A percentile compares a stretch with the other conserved stretches of the same genome.
phyloP scores from a whole-genome alignment of 176 grass and related monocot species.

The Aegilops speltoides region DNA sequence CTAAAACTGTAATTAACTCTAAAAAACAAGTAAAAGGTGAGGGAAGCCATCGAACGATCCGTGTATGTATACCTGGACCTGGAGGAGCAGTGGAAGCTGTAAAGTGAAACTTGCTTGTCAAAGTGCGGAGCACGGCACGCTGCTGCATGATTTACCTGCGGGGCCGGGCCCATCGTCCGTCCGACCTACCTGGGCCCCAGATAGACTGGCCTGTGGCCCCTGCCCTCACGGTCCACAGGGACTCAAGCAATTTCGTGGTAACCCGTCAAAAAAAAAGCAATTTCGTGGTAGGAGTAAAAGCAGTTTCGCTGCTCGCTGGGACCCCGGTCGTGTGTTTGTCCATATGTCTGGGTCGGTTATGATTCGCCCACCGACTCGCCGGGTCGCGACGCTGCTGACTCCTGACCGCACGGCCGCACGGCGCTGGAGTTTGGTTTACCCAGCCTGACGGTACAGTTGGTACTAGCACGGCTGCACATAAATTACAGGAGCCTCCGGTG shows the following conservation, averaged over 20 bases:
- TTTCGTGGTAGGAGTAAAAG: not conserved
- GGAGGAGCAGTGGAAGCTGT: conserved; percentile 5
- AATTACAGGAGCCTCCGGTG: not conserved
- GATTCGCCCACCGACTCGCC: not conserved
- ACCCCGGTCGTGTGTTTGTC: not conserved
- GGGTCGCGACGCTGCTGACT: not conserved
- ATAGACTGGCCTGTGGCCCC: not conserved
- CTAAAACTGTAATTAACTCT: too few relatives aligned
- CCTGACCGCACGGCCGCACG: not conserved
- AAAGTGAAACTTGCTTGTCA: not conserved
- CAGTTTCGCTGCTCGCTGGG: not conserved
- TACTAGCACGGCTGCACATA: too few relatives aligned
- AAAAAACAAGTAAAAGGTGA: not conserved
- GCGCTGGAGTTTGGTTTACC: not conserved
- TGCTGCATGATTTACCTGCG: not conserved
- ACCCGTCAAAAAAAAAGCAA: too few relatives aligned
- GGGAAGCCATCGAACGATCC: not conserved
- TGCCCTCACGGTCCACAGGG: too few relatives aligned
- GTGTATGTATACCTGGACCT: not conserved
- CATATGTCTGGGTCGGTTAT: not conserved
- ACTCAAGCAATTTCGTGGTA: not conserved
- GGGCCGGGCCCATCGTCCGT: not conserved
- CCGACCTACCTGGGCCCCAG: too few relatives aligned
- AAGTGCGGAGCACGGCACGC: not conserved
- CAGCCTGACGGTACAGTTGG: too few relatives aligned